Conservation (phyloP, 2,329 filamentous ascomycete species). For the Phaeosphaeria sp. region DNA sequence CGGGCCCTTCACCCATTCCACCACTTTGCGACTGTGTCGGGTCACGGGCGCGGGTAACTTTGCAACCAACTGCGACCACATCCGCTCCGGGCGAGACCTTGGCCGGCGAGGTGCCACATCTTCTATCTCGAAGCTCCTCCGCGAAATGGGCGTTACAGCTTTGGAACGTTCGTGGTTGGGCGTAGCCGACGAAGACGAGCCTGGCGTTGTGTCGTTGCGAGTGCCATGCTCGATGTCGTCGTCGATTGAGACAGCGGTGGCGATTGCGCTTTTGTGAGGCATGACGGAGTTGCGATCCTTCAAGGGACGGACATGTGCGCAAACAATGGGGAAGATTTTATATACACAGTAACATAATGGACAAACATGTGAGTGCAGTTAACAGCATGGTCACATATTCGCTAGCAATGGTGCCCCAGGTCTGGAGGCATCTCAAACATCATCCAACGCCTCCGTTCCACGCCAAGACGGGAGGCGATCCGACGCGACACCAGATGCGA, state of each 20-base stretch:
- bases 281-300: slow-evolving; percentile 7
- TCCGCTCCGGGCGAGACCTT: slow-evolving; percentile 5
- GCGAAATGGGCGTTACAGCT: slow-evolving; percentile 7
- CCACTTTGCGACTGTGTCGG: slow-evolving; percentile 24
- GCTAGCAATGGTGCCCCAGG: not conserved
- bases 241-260: slow-evolving; percentile 10
- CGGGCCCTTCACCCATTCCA: slow-evolving; percentile 56
- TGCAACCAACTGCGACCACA: slow-evolving; percentile 17
- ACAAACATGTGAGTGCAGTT: not conserved
- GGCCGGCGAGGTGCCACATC: slow-evolving; percentile 3
- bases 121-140: slow-evolving; percentile 8
- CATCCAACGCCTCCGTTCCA: slow-evolving; percentile 5
- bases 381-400: not conserved
- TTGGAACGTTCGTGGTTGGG: slow-evolving; percentile 4
- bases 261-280: slow-evolving; percentile 2
- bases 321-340: not conserved
- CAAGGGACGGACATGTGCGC: not conserved
- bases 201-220: slow-evolving; percentile 6
- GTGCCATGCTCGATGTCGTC: slow-evolving; percentile 1
- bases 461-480: slow-evolving; percentile 8
- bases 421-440: slow-evolving; percentile 1
- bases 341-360: slow-evolving; percentile 7
- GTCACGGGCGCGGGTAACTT: slow-evolving; percentile 24
- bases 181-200: not conserved
- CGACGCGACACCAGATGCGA: not conserved